Evolutionary conservation across 1,284 basidiomycete species (phyloP).

Genomic region (Malassezia pachydermatis): DNA sequence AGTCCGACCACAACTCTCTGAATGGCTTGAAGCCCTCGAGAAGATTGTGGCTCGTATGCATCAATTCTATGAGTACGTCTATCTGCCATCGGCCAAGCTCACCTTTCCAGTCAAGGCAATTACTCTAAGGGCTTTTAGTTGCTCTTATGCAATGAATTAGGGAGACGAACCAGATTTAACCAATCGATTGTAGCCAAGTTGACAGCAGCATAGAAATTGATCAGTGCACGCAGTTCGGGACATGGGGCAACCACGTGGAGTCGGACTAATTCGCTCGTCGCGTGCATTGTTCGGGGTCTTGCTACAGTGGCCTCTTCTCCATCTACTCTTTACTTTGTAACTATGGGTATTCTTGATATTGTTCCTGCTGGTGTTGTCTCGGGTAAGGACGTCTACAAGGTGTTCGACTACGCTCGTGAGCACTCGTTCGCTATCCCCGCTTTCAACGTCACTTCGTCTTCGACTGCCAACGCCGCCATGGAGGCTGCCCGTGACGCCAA

Average conservation of each 20-base stretch:
- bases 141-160: too few relatives aligned
- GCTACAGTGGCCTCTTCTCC: too few relatives aligned
- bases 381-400: slow-evolving; percentile 48
- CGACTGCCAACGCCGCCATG: slow-evolving; percentile 42
- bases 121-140: slow-evolving; percentile 34
- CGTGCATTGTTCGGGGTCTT: too few relatives aligned
- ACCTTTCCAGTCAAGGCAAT: slow-evolving; percentile 23
- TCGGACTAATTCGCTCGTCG: too few relatives aligned
- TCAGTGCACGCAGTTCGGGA: too few relatives aligned
- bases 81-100: not conserved
- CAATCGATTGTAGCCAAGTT: too few relatives aligned
- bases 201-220: too few relatives aligned
- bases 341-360: slow-evolving; percentile 42
- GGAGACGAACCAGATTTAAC: too few relatives aligned
- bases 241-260: too few relatives aligned
- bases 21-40: slow-evolving; percentile 69
- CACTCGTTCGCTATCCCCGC: slow-evolving; percentile 46
- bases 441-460: slow-evolving; percentile 44
- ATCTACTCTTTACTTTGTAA: slow-evolving; percentile 7
- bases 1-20: slow-evolving; percentile 61
- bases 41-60: slow-evolving; percentile 63
- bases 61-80: slow-evolving; percentile 54
- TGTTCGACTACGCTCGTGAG: slow-evolving; percentile 45
- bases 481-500: slow-evolving; percentile 62
- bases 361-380: slow-evolving; percentile 45